phyloP scores from a whole-genome alignment of 306 rosid genomes.

The Glycine soja region DNA sequence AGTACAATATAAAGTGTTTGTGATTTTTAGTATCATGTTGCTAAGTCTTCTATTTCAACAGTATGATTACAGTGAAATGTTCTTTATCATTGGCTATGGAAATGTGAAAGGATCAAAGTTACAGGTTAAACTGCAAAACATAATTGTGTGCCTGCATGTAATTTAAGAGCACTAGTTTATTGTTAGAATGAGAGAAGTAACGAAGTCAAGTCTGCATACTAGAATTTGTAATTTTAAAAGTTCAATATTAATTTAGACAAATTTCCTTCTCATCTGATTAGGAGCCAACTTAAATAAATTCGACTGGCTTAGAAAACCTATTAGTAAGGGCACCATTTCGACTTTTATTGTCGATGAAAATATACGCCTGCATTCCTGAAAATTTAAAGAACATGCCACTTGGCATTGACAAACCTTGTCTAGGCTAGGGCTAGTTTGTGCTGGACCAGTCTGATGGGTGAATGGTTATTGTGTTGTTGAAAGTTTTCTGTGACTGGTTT shows the following conservation, averaged over 20 bases:
- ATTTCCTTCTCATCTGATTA: conserved; percentile 4
- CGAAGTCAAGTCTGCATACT: neutral
- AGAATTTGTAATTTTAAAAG: neutral
- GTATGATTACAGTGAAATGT: conserved; percentile 30
- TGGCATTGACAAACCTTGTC: conserved; percentile 17
- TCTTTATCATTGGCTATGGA: neutral
- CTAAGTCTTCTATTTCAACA: conserved; percentile 1
- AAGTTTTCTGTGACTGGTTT: neutral
- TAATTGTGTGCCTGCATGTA: neutral
- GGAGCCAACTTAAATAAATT: conserved; percentile 9
- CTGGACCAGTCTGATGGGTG: neutral
- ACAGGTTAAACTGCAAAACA: conserved; percentile 26
- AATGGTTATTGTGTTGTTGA: conserved; percentile 14
- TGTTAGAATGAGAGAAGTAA: conserved; percentile 12
- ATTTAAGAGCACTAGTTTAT: conserved; percentile 8
- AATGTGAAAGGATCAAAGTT: conserved; percentile 17
- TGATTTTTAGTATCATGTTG: conserved; percentile 2
- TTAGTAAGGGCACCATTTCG: conserved; percentile 17
- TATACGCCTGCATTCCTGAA: conserved; percentile 2
- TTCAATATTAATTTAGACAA: neutral
- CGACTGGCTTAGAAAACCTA: conserved; percentile 4
- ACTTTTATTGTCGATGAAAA: neutral
- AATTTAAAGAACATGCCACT: neutral
- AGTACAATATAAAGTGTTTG: conserved; percentile 9
- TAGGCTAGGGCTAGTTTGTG: neutral